phyloP scores from a whole-genome alignment of 257 asterid species.

The Solanum arcanum region DNA sequence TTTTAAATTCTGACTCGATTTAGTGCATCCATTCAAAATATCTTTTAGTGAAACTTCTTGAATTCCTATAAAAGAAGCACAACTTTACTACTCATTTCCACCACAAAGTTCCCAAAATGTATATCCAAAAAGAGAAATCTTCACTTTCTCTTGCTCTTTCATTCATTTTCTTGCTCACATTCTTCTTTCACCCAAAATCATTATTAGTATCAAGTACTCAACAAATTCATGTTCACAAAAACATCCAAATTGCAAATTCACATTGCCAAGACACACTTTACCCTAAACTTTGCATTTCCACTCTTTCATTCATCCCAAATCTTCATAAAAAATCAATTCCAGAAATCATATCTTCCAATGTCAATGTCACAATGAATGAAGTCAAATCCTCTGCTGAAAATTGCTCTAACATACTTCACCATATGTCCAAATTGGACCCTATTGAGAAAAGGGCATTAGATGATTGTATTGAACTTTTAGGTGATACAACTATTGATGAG shows the following conservation, averaged over 20 bases:
- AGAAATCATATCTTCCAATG: constrained; percentile 51
- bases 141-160: neutral
- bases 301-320: constrained; percentile 49
- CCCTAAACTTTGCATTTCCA: constrained; percentile 58
- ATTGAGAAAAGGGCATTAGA: constrained; percentile 54
- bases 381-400: constrained; percentile 36
- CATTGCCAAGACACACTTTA: constrained; percentile 68
- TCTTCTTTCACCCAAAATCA: neutral
- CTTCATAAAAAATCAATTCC: constrained; percentile 50
- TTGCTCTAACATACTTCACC: constrained; percentile 40
- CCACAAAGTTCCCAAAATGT: neutral
- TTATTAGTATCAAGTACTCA: constrained; percentile 1
- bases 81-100: neutral
- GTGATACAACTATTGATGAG: constrained; percentile 33
- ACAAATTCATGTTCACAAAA: constrained; percentile 24
- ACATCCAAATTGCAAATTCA: constrained; percentile 38
- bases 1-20: neutral
- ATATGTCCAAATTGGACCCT: constrained; percentile 35
- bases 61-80: neutral
- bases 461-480: constrained; percentile 67
- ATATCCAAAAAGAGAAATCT: neutral
- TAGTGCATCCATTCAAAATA: neutral
- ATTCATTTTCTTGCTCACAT: neutral
- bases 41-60: neutral
- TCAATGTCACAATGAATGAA: constrained; percentile 49